Conservation (phyloP, 495 filamentous ascomycete species). For the Pseudomonodictys pantanalensis region DNA sequence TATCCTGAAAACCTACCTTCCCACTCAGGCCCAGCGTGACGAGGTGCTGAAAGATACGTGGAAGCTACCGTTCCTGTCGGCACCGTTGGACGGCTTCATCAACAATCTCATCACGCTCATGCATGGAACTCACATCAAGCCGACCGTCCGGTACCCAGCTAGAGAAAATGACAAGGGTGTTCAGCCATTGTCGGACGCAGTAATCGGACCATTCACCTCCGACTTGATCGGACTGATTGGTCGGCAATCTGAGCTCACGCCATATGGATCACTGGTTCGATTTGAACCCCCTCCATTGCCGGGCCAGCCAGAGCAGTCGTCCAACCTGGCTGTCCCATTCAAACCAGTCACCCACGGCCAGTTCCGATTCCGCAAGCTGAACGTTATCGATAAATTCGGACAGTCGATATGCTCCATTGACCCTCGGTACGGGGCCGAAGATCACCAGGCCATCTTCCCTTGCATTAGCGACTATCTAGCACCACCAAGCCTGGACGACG, state of each 20-base stretch:
- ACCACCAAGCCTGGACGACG: conserved; percentile 16
- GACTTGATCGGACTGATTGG: conserved; percentile 14
- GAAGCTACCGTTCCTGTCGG: conserved; percentile 41
- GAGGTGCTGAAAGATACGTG: neutral
- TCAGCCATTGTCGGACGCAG: neutral
- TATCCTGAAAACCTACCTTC: neutral
- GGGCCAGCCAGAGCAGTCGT: neutral
- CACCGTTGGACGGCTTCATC: conserved; percentile 46
- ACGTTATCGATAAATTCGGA: conserved; percentile 55
- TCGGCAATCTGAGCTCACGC: conserved; percentile 36
- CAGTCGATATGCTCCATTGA: conserved; percentile 38
- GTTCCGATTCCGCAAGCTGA: conserved; percentile 38
- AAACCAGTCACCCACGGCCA: conserved; percentile 23
- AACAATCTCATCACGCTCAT: conserved; percentile 45
- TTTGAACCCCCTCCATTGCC: too few species aligned
- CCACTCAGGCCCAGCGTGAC: neutral
- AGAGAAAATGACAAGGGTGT: conserved; percentile 12
- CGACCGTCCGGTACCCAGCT: conserved; percentile 28
- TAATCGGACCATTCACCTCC: neutral
- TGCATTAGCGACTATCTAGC: neutral
- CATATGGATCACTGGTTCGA: conserved; percentile 30
- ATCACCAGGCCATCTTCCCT: neutral
- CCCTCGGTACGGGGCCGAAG: conserved; percentile 27
- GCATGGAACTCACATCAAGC: conserved; percentile 49
- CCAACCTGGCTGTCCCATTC: neutral